Percentiles rank a stretch among this genome's conserved stretches.
Conservation (phyloP, 192 early-diverging fungal species). For the Phycomyces nitens region DNA sequence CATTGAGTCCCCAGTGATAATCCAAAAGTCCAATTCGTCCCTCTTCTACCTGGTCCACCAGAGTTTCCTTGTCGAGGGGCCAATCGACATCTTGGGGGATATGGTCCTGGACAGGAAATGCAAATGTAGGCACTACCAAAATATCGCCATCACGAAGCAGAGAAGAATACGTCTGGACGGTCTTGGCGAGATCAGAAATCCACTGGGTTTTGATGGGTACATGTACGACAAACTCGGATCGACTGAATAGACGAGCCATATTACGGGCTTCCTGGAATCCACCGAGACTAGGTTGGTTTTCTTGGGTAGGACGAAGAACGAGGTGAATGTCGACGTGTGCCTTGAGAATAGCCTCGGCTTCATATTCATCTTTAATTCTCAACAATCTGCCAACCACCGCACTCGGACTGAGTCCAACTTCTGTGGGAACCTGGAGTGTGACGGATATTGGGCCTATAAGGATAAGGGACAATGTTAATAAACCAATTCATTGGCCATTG, state of each 20-base stretch:
- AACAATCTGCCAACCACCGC: constrained; percentile 1
- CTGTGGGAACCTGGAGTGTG: constrained; percentile 38
- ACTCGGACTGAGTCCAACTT: constrained; percentile 10
- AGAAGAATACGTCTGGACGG: constrained; percentile 21
- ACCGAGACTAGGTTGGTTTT: neutral
- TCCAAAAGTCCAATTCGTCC: constrained; percentile 23
- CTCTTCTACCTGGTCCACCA: constrained; percentile 19
- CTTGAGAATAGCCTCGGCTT: constrained; percentile 35
- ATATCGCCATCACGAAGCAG: constrained; percentile 40
- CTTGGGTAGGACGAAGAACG: constrained; percentile 25
- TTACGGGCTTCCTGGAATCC: constrained; percentile 40
- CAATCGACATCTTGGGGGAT: neutral
- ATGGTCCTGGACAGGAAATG: constrained; percentile 3
- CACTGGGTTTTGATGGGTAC: constrained; percentile 26
- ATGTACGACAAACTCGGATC: constrained; percentile 41
- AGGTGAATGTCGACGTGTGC: constrained; percentile 48
- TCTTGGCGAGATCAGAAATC: constrained; percentile 27
- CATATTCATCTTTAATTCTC: constrained; percentile 29
- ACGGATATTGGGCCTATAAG: constrained; percentile 44
- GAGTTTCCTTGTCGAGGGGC: constrained; percentile 23
- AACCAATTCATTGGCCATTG: neutral
- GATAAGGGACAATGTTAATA: neutral
- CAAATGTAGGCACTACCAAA: constrained; percentile 50
- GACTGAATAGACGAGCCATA: constrained; percentile 44
- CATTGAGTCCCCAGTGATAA: constrained; percentile 43